phyloP scores from a whole-genome alignment of 306 rosid species.

The Casuarina equisetifolia region DNA sequence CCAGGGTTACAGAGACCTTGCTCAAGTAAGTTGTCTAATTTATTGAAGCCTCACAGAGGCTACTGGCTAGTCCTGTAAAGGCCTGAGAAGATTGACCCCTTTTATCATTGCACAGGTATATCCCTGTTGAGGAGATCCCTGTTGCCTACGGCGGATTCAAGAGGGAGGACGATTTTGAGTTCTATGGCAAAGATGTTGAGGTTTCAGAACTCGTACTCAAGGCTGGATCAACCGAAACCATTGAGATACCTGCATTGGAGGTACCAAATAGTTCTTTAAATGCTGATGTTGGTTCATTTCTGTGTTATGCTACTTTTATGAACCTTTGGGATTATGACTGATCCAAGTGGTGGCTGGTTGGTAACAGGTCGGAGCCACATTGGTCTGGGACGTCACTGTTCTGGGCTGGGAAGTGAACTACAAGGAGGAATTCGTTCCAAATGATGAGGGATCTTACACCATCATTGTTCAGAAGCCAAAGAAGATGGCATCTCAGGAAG shows the following conservation, averaged over 20 bases:
- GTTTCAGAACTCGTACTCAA: conserved; percentile 39
- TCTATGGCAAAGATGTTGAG: conserved; percentile 31
- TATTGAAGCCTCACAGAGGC: not conserved
- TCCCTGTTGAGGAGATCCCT: conserved; percentile 52
- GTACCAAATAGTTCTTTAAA: conserved; percentile 19
- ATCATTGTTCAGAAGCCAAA: conserved; percentile 46
- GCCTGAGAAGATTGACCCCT: not conserved
- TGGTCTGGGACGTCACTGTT: conserved; percentile 53
- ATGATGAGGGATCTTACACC: conserved; percentile 54
- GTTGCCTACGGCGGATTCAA: conserved; percentile 53
- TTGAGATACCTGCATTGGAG: conserved; percentile 54
- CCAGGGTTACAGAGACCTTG: conserved; percentile 51
- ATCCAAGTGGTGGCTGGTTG: no score
- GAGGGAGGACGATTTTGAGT: conserved; percentile 46
- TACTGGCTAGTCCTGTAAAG: not conserved
- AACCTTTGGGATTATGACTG: not conserved
- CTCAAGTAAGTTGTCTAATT: conserved; percentile 31
- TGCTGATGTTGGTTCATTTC: not conserved
- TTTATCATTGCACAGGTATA: conserved; percentile 31
- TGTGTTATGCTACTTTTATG: not conserved
- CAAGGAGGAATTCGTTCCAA: conserved; percentile 54
- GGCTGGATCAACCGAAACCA: conserved; percentile 49
- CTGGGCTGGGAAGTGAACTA: conserved; percentile 60
- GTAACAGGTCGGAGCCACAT: conserved; percentile 43
- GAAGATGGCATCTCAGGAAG: conserved; percentile 47